Conservation (phyloP, 192 early-diverging fungal species). For the Jimgerdemannia lactiflua region DNA sequence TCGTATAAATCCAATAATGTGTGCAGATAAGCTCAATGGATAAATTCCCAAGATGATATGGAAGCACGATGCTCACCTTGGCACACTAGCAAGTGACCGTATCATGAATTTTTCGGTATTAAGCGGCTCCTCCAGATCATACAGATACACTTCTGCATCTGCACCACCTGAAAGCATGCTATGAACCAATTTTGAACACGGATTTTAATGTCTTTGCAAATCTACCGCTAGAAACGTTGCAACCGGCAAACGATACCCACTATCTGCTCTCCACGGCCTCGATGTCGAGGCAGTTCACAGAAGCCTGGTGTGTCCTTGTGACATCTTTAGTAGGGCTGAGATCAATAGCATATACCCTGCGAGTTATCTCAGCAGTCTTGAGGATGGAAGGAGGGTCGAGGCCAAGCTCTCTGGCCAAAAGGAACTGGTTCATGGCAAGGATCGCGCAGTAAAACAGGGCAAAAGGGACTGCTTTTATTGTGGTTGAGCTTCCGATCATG, state of each 20-base stretch:
- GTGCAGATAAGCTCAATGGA: too few relatives aligned
- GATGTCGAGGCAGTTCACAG: constrained; percentile 1
- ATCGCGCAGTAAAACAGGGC: background rate
- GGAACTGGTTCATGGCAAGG: background rate
- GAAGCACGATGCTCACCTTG: constrained; percentile 24
- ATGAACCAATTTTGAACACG: background rate
- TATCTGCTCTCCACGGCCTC: background rate
- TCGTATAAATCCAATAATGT: too few relatives aligned
- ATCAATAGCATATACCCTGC: background rate
- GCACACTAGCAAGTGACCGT: constrained; percentile 23
- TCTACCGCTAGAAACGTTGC: background rate
- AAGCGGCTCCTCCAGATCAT: constrained; percentile 50
- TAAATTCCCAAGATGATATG: too few relatives aligned
- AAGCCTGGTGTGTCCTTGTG: background rate
- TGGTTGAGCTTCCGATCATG: background rate
- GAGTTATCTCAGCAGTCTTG: background rate
- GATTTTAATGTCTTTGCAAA: too few relatives aligned
- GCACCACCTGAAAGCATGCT: constrained; percentile 62
- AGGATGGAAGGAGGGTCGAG: background rate
- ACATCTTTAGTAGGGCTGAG: background rate
- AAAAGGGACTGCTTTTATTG: background rate
- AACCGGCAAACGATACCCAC: background rate
- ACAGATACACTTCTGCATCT: constrained; percentile 56
- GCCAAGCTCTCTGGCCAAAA: background rate
- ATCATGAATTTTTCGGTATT: constrained; percentile 12